Evolutionary conservation across 1,284 basidiomycete genomes (phyloP).

Genomic region (Apiotrichum sp.): DNA sequence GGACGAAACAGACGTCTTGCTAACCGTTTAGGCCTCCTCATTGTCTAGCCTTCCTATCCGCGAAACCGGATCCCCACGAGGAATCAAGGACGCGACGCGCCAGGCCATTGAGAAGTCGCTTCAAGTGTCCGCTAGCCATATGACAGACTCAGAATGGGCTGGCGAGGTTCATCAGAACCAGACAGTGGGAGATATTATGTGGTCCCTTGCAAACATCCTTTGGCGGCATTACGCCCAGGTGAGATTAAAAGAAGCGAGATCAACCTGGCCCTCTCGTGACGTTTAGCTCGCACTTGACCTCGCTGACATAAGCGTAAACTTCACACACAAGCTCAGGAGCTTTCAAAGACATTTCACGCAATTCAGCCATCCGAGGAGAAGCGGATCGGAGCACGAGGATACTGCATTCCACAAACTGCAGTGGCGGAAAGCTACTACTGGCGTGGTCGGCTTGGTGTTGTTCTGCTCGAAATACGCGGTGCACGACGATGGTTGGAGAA

Average conservation of each 20-base stretch:
- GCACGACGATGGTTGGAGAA: conserved; percentile 35
- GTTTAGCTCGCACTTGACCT: too few relatives aligned
- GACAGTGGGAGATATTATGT: conserved; percentile 32
- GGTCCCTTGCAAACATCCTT: conserved; percentile 33
- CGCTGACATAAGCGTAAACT: conserved; percentile 26
- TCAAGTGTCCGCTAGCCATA: conserved; percentile 24
- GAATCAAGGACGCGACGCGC: conserved; percentile 35
- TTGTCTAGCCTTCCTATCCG: conserved; percentile 27
- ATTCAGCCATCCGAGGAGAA: conserved; percentile 31
- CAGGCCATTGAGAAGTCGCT: conserved; percentile 35
- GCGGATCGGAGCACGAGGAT: conserved; percentile 24
- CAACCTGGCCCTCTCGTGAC: too few relatives aligned
- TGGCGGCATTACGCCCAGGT: conserved; percentile 40
- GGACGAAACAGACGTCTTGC: neutral
- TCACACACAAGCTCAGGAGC: conserved; percentile 36
- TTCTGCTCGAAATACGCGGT: conserved; percentile 32
- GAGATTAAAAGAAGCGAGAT: neutral
- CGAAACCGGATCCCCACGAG: conserved; percentile 25
- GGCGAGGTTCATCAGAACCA: conserved; percentile 1
- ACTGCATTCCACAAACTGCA: conserved; percentile 16
- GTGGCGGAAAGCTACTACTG: conserved; percentile 41
- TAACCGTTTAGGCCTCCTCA: conserved; percentile 22
- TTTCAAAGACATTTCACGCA: conserved; percentile 23
- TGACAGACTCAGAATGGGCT: conserved; percentile 22
- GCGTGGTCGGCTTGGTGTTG: conserved; percentile 36